Percentiles rank a stretch among this genome's conserved stretches.
Evolutionary conservation across 768 basidiomycete species (phyloP).

Genomic region (Multifurca ochricompacta): DNA sequence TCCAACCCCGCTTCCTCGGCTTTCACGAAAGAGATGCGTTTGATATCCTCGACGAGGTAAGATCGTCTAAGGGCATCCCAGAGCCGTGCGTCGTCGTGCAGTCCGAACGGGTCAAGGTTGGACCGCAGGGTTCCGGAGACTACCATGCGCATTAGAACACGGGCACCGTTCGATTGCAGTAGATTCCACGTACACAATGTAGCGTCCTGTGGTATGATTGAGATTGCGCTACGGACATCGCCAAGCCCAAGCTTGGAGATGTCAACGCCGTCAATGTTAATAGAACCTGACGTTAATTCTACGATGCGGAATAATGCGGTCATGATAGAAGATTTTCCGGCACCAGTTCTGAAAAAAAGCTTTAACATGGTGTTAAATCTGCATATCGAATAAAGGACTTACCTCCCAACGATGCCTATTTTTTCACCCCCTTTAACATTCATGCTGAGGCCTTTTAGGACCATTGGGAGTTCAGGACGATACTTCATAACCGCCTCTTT

Average conservation of each 20-base stretch:
- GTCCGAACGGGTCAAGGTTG: conserved; percentile 86
- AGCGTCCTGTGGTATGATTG: conserved; percentile 82
- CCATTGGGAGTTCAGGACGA: conserved; percentile 79
- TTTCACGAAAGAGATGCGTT: conserved; percentile 24
- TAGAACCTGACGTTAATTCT: conserved; percentile 67
- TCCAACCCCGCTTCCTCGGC: conserved; percentile 29
- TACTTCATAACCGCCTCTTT: conserved; percentile 73
- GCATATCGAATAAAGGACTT: conserved; percentile 19
- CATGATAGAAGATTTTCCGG: conserved; percentile 88
- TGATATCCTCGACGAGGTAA: conserved; percentile 60
- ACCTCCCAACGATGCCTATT: conserved; percentile 81
- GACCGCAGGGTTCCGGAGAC: conserved; percentile 77
- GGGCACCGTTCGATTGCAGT: conserved; percentile 33
- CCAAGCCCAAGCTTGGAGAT: conserved; percentile 72
- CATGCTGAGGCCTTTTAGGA: conserved; percentile 78
- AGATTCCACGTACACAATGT: conserved; percentile 33
- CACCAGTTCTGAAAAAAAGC: conserved; percentile 48
- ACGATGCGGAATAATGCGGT: conserved; percentile 80
- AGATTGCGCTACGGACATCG: conserved; percentile 57
- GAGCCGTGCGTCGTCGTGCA: conserved; percentile 69
- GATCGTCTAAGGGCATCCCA: conserved; percentile 87
- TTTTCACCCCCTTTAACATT: conserved; percentile 71
- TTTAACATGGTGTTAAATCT: background rate
- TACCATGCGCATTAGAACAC: conserved; percentile 24
- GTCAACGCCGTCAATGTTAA: conserved; percentile 77